Conservation (phyloP, 2,329 filamentous ascomycete genomes). For the Botrytis medusae region DNA sequence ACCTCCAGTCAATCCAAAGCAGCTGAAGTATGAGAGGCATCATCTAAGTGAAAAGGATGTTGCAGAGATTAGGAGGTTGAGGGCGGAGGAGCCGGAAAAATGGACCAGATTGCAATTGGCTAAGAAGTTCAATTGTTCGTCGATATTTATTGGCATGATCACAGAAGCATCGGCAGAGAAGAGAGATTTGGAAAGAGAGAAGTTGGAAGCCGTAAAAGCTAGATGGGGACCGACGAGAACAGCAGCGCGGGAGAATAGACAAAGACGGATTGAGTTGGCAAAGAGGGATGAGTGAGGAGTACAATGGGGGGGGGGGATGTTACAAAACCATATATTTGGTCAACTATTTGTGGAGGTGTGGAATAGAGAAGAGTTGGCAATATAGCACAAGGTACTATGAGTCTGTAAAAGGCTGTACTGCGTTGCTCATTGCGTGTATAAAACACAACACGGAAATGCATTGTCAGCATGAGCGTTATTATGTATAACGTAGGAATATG, state of each 20-base stretch:
- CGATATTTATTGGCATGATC: conserved; percentile 59
- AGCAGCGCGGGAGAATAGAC: conserved; percentile 55
- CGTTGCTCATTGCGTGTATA: conserved; percentile 12
- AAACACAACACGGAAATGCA: neutral
- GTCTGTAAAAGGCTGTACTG: neutral
- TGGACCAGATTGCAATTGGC: conserved; percentile 58
- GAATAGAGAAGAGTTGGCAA: neutral
- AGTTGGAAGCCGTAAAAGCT: conserved; percentile 50
- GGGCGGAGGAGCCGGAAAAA: conserved; percentile 51
- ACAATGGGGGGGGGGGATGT: neutral
- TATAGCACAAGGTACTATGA: neutral
- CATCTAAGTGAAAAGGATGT: conserved; percentile 57
- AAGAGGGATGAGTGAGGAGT: conserved; percentile 33
- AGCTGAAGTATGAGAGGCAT: conserved; percentile 40
- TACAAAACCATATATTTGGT: neutral
- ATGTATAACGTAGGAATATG: conserved; percentile 3
- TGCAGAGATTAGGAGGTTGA: conserved; percentile 58
- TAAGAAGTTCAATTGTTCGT: conserved; percentile 55
- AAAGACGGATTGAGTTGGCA: conserved; percentile 47
- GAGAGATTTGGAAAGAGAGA: conserved; percentile 46
- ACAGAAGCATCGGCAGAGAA: conserved; percentile 50
- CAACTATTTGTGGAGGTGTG: neutral
- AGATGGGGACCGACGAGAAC: conserved; percentile 58
- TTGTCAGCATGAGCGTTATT: conserved; percentile 9
- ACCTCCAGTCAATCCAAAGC: conserved; percentile 31